phyloP scores from a whole-genome alignment of 176 grass and related monocot genomes.

The Pharus latifolius region DNA sequence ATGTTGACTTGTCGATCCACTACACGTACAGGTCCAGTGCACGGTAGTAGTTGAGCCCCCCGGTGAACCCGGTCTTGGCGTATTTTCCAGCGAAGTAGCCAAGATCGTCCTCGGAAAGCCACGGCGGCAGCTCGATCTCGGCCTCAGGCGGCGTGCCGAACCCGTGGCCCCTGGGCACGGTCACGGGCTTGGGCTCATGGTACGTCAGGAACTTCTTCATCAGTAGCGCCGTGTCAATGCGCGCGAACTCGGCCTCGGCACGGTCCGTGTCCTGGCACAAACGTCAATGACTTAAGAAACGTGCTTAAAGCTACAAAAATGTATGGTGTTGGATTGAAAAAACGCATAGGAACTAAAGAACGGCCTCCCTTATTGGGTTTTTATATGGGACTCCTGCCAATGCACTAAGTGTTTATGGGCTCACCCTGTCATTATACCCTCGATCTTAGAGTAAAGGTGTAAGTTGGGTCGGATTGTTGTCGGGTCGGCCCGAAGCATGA shows the following conservation, averaged over 20 bases:
- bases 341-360: too few relatives aligned
- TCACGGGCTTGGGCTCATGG: constrained; percentile 25
- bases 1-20: too few relatives aligned
- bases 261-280: constrained; percentile 33
- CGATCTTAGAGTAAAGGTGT: too few relatives aligned
- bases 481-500: too few relatives aligned
- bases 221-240: not conserved
- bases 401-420: too few relatives aligned
- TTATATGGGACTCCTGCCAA: too few relatives aligned
- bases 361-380: too few relatives aligned
- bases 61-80: constrained; percentile 29
- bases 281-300: too few relatives aligned
- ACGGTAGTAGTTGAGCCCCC: constrained; percentile 47
- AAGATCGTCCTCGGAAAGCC: constrained; percentile 38
- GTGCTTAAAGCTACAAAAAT: too few relatives aligned
- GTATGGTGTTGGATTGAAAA: too few relatives aligned
- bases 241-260: constrained; percentile 24
- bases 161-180: constrained; percentile 20
- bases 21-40: constrained; percentile 27
- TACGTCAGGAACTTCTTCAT: constrained; percentile 44
- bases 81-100: constrained; percentile 29
- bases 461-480: too few relatives aligned
- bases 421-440: too few relatives aligned
- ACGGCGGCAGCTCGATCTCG: constrained; percentile 23
- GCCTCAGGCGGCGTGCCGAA: constrained; percentile 12